phyloP scores from a whole-genome alignment of 2,329 filamentous ascomycete species.

The Phialocephala sp. region DNA sequence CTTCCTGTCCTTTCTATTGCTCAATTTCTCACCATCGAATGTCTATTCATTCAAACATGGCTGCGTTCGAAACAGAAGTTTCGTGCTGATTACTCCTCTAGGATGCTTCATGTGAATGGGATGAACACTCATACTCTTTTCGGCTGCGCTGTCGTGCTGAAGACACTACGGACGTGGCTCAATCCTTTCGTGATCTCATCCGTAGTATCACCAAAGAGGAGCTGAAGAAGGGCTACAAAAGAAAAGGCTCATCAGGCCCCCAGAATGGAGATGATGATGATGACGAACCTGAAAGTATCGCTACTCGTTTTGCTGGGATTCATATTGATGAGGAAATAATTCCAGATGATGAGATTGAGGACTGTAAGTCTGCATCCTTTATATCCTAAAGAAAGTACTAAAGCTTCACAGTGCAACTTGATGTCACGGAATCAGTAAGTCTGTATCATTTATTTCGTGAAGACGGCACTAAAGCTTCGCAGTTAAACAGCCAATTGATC shows the following conservation, averaged over 20 bases:
- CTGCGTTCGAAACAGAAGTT: not conserved
- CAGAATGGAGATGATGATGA: slow-evolving; percentile 20
- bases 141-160: slow-evolving; percentile 9
- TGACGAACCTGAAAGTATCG: slow-evolving; percentile 16
- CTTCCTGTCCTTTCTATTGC: too few species aligned
- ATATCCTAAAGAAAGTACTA: too few species aligned
- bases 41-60: too few species aligned
- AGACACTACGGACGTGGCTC: not conserved
- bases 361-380: not conserved
- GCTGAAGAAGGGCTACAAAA: not conserved
- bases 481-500: slow-evolving; percentile 33
- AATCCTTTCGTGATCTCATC: slow-evolving; percentile 5
- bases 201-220: slow-evolving; percentile 7
- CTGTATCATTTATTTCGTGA: not conserved
- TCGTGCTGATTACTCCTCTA: slow-evolving; percentile 4
- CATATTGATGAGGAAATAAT: not conserved
- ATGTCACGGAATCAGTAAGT: slow-evolving; percentile 13
- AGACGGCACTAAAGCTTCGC: not conserved
- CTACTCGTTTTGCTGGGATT: too few species aligned
- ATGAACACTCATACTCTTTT: slow-evolving; percentile 12
- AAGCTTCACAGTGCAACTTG: not conserved
- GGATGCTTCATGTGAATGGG: slow-evolving; percentile 10
- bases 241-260: not conserved
- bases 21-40: too few species aligned
- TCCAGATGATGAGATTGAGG: not conserved